Base-by-base conservation (phyloP, 202 grass and related monocot species). In the Bolboschoenoplectus hybrid region DNA sequence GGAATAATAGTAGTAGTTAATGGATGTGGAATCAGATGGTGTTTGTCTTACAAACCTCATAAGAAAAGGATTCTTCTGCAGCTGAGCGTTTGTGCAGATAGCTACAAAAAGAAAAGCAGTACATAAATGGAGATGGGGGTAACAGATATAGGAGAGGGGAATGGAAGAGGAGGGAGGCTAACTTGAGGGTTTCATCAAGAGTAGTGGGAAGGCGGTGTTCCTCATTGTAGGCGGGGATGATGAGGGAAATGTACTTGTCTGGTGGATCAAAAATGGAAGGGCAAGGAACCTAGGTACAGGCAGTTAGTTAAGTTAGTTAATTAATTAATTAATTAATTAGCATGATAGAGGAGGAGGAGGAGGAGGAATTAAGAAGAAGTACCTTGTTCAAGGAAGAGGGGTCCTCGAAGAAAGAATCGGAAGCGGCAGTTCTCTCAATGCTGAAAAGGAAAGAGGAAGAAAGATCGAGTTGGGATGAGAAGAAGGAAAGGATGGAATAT, bases 301-400 rank as follows among this genome's bases (percentile, higher is more conserved):
- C 43, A 44, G 5, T 44, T 44, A 44, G 5, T 44, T 44, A 26
- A 26, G 26, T 26, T 26, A 26, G 26, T 26, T 26, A 26, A 26
- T 26, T 26, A 26, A 26, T 26, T 26, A 26, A 26, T 26, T 26
- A 26, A 26, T 26, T 26, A 26, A 26, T 26, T 26, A 26, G 26
- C 26, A 26, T 26, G 26, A 26, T 26, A 26, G 26, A 26, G 26
- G 26, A 26, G 26, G 26, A 26, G 49, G 11, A 51, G 5, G 57
- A 14, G 13, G 14, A 58, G 14, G 11, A 58, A 66, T 2, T 16
- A 69, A 40, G 69, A 8, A 74, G 2, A 40, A 16, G 38, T 53
- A 95, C 95, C 95, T 98, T 98, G 26, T 91, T 89, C 70, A 98
- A 85, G 39, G 97, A 98, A 80, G 90, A 93, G 9, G 97, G 97